A percentile compares a stretch with the other conserved stretches of the same genome.
Evolutionary conservation across 805 yeast genomes (phyloP).

Genomic region (Candida sonorensis): DNA sequence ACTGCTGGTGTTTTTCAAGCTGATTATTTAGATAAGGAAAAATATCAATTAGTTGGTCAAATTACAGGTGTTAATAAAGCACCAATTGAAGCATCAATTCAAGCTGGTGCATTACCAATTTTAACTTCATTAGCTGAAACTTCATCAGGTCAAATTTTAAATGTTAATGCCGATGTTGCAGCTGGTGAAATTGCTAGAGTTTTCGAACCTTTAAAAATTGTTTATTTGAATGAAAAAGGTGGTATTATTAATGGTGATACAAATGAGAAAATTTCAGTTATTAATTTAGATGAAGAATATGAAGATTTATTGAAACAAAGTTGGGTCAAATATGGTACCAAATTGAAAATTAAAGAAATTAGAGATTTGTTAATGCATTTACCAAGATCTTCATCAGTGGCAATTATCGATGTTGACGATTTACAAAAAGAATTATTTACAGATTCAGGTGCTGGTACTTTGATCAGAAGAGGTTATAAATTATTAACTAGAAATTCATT

Average conservation of each 20-base stretch:
- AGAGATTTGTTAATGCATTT: conserved; percentile 88
- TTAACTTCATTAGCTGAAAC: conserved; percentile 96
- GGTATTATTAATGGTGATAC: conserved; percentile 91
- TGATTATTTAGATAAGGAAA: conserved; percentile 80
- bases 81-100: conserved; percentile 88
- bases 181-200: conserved; percentile 97
- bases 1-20: conserved; percentile 97
- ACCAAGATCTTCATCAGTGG: conserved; percentile 97
- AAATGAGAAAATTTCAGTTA: conserved; percentile 81
- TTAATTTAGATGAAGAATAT: conserved; percentile 94
- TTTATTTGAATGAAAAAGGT: conserved; percentile 94
- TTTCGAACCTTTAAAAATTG: conserved; percentile 94
- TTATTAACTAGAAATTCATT: conserved; percentile 65
- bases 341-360: conserved; percentile 92
- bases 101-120: conserved; percentile 95
- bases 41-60: conserved; percentile 89
- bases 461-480: conserved; percentile 95
- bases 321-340: conserved; percentile 99
- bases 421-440: conserved; percentile 96
- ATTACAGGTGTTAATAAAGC: conserved; percentile 81
- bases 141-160: conserved; percentile 90
- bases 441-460: conserved; percentile 98
- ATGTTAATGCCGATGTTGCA: conserved; percentile 98
- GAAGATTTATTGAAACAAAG: conserved; percentile 84
- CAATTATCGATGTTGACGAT: conserved; percentile 91